These are phyloP conservation scores for Macrolepiota fuliginosa DNA, from an alignment of 768 basidiomycete species.

Conservation along the genomic window DNA sequence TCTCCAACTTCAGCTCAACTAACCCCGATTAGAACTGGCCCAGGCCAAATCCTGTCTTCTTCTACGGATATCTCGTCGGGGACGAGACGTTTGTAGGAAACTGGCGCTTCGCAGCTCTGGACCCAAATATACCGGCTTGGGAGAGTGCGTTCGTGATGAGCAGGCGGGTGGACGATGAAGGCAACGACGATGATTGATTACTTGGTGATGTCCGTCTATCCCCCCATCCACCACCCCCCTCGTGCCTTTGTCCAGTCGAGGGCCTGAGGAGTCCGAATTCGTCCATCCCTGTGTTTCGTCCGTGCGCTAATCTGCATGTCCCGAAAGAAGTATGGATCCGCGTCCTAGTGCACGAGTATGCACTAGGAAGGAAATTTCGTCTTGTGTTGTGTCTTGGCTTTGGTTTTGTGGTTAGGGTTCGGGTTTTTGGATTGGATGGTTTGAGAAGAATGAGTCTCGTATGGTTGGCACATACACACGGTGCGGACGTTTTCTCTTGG, in stretches of 20 bases:
- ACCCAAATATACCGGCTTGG: constrained; percentile 46
- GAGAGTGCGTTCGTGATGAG: constrained; percentile 69
- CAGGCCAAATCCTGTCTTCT: constrained; percentile 38
- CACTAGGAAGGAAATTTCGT: no score
- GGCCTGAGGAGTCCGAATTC: background rate
- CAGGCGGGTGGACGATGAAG: constrained; percentile 32
- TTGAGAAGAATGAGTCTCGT: no score
- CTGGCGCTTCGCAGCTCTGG: constrained; percentile 55
- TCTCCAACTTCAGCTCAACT: constrained; percentile 14
- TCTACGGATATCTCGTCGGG: constrained; percentile 71
- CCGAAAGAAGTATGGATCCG: background rate
- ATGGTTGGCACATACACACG: no score
- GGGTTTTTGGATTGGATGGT: no score
- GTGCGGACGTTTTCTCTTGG: no score
- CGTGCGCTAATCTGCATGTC: background rate
- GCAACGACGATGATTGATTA: background rate
- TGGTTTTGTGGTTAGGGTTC: no score
- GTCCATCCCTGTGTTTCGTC: background rate
- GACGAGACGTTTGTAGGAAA: constrained; percentile 68
- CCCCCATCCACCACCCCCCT: background rate
- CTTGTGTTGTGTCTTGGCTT: no score
- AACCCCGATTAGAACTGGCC: constrained; percentile 1
- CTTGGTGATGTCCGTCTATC: background rate
- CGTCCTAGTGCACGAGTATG: background rate
- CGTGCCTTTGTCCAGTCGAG: background rate